Conservation (phyloP, 2,329 filamentous ascomycete species). For the Parasarocladium wereldwijsianum region DNA sequence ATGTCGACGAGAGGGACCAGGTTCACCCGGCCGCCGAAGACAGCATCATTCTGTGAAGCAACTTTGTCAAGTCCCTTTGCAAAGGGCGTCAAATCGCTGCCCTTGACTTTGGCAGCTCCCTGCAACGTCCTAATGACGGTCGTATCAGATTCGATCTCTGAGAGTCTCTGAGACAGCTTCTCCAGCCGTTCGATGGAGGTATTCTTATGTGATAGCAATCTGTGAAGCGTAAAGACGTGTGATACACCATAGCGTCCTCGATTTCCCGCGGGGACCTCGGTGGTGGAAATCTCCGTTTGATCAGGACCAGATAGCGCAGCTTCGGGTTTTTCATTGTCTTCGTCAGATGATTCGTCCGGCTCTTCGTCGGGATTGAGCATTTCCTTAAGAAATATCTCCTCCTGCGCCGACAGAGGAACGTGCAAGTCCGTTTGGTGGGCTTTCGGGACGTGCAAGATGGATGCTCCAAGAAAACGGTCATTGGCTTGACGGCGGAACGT, state of each 20-base stretch:
- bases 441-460: slow-evolving; percentile 12
- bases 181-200: too few relatives aligned
- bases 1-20: too few relatives aligned
- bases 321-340: background rate
- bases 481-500: slow-evolving; percentile 3
- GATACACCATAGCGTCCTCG: slow-evolving; percentile 11
- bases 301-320: too few relatives aligned
- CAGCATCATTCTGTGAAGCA: too few relatives aligned
- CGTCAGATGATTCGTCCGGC: background rate
- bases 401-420: slow-evolving; percentile 12
- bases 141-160: too few relatives aligned
- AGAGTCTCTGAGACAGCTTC: too few relatives aligned
- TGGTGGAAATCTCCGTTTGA: background rate
- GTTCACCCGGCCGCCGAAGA: too few relatives aligned
- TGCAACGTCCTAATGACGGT: too few relatives aligned
- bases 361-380: background rate
- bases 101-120: too few relatives aligned
- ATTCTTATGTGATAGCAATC: background rate
- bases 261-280: background rate
- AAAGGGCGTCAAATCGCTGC: too few relatives aligned
- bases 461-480: slow-evolving; percentile 13
- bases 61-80: too few relatives aligned
- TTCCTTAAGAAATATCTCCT: slow-evolving; percentile 13
- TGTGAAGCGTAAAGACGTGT: slow-evolving; percentile 10
- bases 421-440: slow-evolving; percentile 8